Evolutionary conservation across 2,329 filamentous ascomycete species (phyloP).

Genomic region (Fusarium sp.): DNA sequence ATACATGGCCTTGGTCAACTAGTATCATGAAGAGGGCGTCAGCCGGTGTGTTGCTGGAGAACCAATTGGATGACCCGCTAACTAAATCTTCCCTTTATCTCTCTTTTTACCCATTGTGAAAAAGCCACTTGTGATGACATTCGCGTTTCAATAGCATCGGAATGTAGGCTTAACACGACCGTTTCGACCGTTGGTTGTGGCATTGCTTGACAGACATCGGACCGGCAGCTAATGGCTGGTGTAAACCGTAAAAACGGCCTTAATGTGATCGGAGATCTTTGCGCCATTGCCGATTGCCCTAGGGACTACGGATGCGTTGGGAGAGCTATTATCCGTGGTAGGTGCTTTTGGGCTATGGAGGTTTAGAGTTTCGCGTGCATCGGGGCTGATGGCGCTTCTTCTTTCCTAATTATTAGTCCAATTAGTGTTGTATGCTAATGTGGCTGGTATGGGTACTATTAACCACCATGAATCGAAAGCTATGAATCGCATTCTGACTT

Average conservation of each 20-base stretch:
- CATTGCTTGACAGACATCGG: slow-evolving; percentile 13
- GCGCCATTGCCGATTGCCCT: not conserved
- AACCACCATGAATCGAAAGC: not conserved
- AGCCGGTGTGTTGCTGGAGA: not conserved
- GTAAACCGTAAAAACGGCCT: slow-evolving; percentile 1
- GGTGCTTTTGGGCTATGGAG: not conserved
- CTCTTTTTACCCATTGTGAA: not conserved
- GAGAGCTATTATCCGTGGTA: not conserved
- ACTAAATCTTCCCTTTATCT: not conserved
- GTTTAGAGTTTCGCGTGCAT: not conserved
- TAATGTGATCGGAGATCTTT: slow-evolving; percentile 1
- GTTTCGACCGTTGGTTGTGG: slow-evolving; percentile 25
- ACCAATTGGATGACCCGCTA: not conserved
- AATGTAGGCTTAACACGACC: slow-evolving; percentile 6
- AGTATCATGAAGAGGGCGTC: not conserved
- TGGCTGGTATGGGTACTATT: too few relatives aligned
- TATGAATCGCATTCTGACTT: not conserved
- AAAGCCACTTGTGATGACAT: not conserved
- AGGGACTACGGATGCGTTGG: not conserved
- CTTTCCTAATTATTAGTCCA: too few relatives aligned
- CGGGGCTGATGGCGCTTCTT: not conserved
- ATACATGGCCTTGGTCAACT: not conserved
- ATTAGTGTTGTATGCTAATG: too few relatives aligned
- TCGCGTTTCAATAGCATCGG: slow-evolving; percentile 19
- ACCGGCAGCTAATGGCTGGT: slow-evolving; percentile 10